Percentiles rank a stretch among this genome's conserved stretches.
Evolutionary conservation across 495 filamentous ascomycete genomes (phyloP).

Genomic region (Hypoxylon lienhwacheense): DNA sequence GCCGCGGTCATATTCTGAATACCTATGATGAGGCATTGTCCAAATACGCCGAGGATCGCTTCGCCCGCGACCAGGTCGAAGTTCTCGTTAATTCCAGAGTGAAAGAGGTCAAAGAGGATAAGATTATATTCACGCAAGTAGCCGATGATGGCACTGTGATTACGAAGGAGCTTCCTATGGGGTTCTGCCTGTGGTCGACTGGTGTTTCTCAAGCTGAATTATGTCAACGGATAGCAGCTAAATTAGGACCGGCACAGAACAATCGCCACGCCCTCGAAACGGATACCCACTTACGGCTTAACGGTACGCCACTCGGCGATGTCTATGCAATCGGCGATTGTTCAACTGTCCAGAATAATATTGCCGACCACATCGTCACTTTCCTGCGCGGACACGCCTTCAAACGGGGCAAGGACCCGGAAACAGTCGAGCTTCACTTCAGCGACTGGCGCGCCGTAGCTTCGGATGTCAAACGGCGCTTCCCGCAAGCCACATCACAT

Average conservation of each 20-base stretch:
- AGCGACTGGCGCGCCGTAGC: constrained; percentile 85
- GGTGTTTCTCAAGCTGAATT: constrained; percentile 89
- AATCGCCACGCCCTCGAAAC: constrained; percentile 95
- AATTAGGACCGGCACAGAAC: constrained; percentile 72
- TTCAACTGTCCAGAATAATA: constrained; percentile 93
- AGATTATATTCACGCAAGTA: constrained; percentile 85
- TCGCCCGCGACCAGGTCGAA: constrained; percentile 86
- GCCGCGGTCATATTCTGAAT: constrained; percentile 90
- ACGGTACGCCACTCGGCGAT: constrained; percentile 88
- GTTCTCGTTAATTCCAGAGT: constrained; percentile 91
- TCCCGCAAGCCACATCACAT: constrained; percentile 91
- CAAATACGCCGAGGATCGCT: constrained; percentile 86
- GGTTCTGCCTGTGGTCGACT: constrained; percentile 97
- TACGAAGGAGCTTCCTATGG: constrained; percentile 91
- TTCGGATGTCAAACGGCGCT: constrained; percentile 77
- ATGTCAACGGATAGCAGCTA: constrained; percentile 68
- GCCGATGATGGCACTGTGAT: constrained; percentile 69
- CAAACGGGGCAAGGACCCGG: constrained; percentile 86
- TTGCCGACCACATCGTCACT: constrained; percentile 79
- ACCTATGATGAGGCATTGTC: constrained; percentile 97
- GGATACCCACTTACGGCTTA: constrained; percentile 88
- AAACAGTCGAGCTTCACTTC: constrained; percentile 80
- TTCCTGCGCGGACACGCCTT: constrained; percentile 90
- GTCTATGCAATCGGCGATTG: constrained; percentile 99
- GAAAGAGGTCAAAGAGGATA: constrained; percentile 79